Evolutionary conservation across 1,139 yeast species (phyloP), one percentile per base, ranked within the genome.

Genomic region (Hanseniaspora gamundiae): DNA sequence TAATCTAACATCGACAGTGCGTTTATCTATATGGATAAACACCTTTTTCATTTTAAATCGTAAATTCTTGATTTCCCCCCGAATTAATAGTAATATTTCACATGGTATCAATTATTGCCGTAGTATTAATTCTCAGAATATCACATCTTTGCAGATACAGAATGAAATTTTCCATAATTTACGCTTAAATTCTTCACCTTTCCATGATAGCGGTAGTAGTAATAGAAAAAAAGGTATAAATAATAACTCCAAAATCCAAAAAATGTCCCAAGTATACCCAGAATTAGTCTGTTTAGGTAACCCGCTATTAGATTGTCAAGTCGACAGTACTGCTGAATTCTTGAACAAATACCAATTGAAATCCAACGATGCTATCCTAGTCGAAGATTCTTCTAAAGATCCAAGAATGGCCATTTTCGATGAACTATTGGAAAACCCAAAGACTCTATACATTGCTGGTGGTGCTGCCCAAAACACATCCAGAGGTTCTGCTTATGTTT

Each of bases 391-490:
- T 17, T 46, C 57, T n/a, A 49, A 50, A 21, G 88, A 79, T 53
- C 76, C 80, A 66, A 96, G 86, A 69, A 67, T 80, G 76, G 85
- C 88, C 46, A 84, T 91, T 62, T 91, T 71, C 64, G 80, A 75
- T 47, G 97, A 88, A 66, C 74, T 83, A 53, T 68, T 85, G 51
- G 65, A 71, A 43, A 69, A 70, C 62, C 70, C 74, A 38, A 76
- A 72, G 50, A 79, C 84, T 53, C 76, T 78, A 59, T 68, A 79
- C 51, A 77, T 91, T 55, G 98, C 99, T 49, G 99, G 99, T 55
- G 99, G 99, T 64, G 98, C 99, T 56, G 98, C 97, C 49, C 99
- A 91, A 70, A 91, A 91, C 71, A 80, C 98, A 51, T 96, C 98
- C 48, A 80, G 99, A 70, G 99, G 95, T 60, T 97, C 97, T 44